Evolutionary conservation across 768 basidiomycete genomes (phyloP).

Genomic region (Mycena galericulata): DNA sequence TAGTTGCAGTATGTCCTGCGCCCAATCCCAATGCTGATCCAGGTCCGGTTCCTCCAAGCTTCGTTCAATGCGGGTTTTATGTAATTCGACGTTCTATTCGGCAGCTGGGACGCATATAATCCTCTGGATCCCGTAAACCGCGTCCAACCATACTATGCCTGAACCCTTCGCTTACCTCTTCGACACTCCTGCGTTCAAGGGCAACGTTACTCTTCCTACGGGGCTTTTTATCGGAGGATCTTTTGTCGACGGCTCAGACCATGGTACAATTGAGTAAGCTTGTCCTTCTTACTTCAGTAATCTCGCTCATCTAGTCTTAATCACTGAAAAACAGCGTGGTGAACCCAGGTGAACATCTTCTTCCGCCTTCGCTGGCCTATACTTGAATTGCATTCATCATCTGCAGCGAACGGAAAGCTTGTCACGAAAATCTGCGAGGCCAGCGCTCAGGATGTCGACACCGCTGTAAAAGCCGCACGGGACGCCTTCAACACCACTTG

Average conservation of each 20-base stretch:
- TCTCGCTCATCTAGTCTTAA: neutral
- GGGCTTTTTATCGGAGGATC: constrained; percentile 81
- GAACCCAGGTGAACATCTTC: constrained; percentile 62
- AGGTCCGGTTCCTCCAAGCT: too few species aligned
- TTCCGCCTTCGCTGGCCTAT: too few species aligned
- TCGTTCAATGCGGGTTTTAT: too few species aligned
- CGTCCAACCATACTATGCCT: constrained; percentile 48
- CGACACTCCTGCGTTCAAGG: constrained; percentile 57
- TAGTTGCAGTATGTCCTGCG: too few species aligned
- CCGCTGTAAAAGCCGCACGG: constrained; percentile 76
- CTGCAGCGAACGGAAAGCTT: constrained; percentile 70
- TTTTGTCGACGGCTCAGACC: constrained; percentile 68
- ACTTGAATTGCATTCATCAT: too few species aligned
- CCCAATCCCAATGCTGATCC: too few species aligned
- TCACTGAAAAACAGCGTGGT: constrained; percentile 55
- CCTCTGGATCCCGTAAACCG: too few species aligned
- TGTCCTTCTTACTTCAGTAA: neutral
- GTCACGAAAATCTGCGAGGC: constrained; percentile 70
- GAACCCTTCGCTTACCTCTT: constrained; percentile 56
- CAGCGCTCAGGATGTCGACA: constrained; percentile 78
- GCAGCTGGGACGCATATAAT: too few species aligned
- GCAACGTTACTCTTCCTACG: constrained; percentile 56
- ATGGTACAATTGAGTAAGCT: constrained; percentile 77
- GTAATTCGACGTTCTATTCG: too few species aligned
- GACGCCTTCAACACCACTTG: constrained; percentile 49